Evolutionary conservation across 2,329 filamentous ascomycete genomes (phyloP), one percentile per base, ranked within the genome.

Genomic region (Ascochyta viciae-villosae): DNA sequence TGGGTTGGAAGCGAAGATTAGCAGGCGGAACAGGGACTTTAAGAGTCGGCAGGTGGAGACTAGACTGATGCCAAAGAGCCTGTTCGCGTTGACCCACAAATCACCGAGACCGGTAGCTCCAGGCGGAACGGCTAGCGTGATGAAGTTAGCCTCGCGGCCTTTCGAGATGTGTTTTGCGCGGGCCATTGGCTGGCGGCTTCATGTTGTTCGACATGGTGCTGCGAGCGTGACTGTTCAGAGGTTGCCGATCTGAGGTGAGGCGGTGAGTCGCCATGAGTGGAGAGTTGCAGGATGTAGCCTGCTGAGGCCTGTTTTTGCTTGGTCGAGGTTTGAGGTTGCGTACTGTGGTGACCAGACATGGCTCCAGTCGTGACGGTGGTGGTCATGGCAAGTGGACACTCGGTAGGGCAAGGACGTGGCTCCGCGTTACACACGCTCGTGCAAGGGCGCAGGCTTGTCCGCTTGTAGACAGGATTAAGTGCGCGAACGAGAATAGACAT

Each of bases 41-140:
- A 46, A 46, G 37, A 40, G 26, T 39, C 16, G 27, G 24, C 10
- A n/a, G 33, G 53, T 56, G 53, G 53, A 56, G 53, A 56, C 47
- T 51, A 48, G 53, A 43, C 47, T 34, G 37, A 43, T 42, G 47
- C 33, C 53, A 38, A 50, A 43, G 50, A 44, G 39, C 50, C 38
- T 51, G 47, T 46, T 47, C 23, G 41, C 46, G 41, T 42, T 41
- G 47, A 29, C 42, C 41, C 47, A 42, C 47, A 46, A 43, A 51
- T 56, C 19, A 43, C 53, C 53, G 47, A 51, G 46, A 43, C 38
- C 53, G 42, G 53, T 48, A 56, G 43, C 42, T 56, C 42, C 23
- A 56, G 15, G 53, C 53, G 53, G 41, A 6, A 13, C 23, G 9
- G 12, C 29, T 42, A 35, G 52, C 52, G 52, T 19, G 46, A 38